Conservation (phyloP, 106 monocot species). For the Platanthera zijinensis region DNA sequence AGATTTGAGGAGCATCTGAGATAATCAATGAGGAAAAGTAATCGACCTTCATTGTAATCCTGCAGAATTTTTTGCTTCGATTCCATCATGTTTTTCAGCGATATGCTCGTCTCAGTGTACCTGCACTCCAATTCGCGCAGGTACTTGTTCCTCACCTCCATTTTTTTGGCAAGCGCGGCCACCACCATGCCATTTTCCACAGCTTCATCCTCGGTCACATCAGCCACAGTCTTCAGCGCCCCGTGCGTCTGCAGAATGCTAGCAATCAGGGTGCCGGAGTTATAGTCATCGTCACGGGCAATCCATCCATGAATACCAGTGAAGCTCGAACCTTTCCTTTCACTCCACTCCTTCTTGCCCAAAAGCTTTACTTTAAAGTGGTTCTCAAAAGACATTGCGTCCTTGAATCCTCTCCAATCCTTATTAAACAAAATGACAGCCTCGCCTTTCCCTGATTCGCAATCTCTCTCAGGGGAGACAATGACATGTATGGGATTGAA, state of each 20-base stretch:
- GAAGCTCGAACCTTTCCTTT: slow-evolving; percentile 21
- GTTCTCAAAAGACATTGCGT: slow-evolving; percentile 80
- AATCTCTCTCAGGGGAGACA: slow-evolving; percentile 30
- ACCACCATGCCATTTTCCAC: slow-evolving; percentile 41
- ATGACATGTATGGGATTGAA: slow-evolving; percentile 61
- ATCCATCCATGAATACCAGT: slow-evolving; percentile 58
- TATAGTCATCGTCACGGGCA: slow-evolving; percentile 54
- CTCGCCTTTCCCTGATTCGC: slow-evolving; percentile 29
- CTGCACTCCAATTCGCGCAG: slow-evolving; percentile 34
- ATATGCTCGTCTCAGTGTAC: slow-evolving; percentile 12
- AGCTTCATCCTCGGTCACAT: slow-evolving; percentile 31
- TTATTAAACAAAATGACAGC: slow-evolving; percentile 57
- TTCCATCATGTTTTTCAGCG: slow-evolving; percentile 36
- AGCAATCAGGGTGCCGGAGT: slow-evolving; percentile 26
- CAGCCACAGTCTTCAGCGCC: slow-evolving; percentile 52
- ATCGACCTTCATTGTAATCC: slow-evolving; percentile 42
- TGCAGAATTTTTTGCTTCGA: slow-evolving; percentile 18
- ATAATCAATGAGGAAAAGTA: not conserved
- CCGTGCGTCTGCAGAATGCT: slow-evolving; percentile 51
- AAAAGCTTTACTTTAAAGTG: slow-evolving; percentile 35
- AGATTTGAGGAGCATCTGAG: not conserved
- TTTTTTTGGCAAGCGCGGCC: slow-evolving; percentile 27
- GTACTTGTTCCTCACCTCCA: slow-evolving; percentile 29
- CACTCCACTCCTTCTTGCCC: slow-evolving; percentile 59
- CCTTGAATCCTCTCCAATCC: slow-evolving; percentile 73